Percentiles rank a stretch among this genome's conserved stretches.
Evolutionary conservation across 768 basidiomycete genomes (phyloP).

Genomic region (Leucosporidium scottii): DNA sequence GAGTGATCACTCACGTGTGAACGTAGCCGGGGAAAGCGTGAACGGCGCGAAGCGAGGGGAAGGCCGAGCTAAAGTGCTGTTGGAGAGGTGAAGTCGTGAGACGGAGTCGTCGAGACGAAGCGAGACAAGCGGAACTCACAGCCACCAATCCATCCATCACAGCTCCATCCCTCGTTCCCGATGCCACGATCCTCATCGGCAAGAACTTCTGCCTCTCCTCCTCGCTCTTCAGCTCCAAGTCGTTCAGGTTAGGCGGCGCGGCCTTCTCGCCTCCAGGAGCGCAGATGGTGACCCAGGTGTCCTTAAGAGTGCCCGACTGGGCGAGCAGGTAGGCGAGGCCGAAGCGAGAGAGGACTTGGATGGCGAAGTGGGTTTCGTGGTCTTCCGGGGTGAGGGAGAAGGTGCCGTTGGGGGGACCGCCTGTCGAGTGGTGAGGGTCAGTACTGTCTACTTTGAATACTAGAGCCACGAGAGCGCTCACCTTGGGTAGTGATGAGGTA

Average conservation of each 20-base stretch:
- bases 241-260: conserved; percentile 16
- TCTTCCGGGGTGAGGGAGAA: conserved; percentile 7
- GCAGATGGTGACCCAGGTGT: conserved; percentile 24
- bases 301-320: conserved; percentile 26
- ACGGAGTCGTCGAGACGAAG: background rate
- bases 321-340: conserved; percentile 32
- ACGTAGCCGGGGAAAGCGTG: conserved; percentile 37
- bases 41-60: conserved; percentile 24
- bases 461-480: no score
- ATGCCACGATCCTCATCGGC: conserved; percentile 4
- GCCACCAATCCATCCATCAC: conserved; percentile 18
- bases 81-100: background rate
- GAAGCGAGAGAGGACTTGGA: conserved; percentile 34
- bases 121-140: background rate
- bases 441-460: no score
- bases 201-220: conserved; percentile 3
- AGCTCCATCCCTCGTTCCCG: conserved; percentile 14
- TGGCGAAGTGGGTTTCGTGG: conserved; percentile 32
- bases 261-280: conserved; percentile 19
- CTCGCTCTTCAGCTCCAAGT: conserved; percentile 19
- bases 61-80: conserved; percentile 28
- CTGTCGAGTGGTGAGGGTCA: background rate
- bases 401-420: conserved; percentile 30
- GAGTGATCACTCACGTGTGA: conserved; percentile 1
- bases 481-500: conserved; percentile 35